These are phyloP conservation scores for Hanseniaspora hatyaiensis DNA, from an alignment of 805 yeast genomes.

Conservation along the genomic window DNA sequence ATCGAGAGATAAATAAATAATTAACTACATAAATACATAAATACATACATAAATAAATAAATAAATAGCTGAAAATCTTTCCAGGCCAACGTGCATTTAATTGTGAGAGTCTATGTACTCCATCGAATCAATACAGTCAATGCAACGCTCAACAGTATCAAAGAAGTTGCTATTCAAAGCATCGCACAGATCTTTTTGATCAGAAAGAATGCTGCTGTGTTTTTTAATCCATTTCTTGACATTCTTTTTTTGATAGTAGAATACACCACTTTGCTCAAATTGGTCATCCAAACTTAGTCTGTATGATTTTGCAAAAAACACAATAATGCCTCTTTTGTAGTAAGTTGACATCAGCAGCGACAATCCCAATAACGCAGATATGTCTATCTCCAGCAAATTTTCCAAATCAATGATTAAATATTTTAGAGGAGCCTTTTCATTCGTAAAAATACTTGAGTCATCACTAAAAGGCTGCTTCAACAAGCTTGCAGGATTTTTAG, in stretches of 20 bases:
- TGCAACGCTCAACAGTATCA: constrained; percentile 12
- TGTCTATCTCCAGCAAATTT: constrained; percentile 12
- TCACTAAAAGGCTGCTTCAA: constrained; percentile 6
- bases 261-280: constrained; percentile 15
- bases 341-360: constrained; percentile 11
- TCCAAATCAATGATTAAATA: constrained; percentile 16
- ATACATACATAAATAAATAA: neutral
- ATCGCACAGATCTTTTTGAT: neutral
- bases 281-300: constrained; percentile 9
- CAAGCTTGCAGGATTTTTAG: neutral
- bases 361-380: constrained; percentile 14
- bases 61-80: neutral
- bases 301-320: constrained; percentile 14
- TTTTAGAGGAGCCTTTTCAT: constrained; percentile 7
- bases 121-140: constrained; percentile 16
- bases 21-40: too few relatives aligned
- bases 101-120: constrained; percentile 13
- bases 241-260: constrained; percentile 5
- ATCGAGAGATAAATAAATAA: too few relatives aligned
- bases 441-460: neutral
- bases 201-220: neutral
- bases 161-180: constrained; percentile 4
- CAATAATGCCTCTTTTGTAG: constrained; percentile 13
- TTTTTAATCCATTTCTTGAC: constrained; percentile 3
- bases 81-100: neutral